Evolutionary conservation across 306 rosid genomes (phyloP).

Genomic region (Acacia acuminata): DNA sequence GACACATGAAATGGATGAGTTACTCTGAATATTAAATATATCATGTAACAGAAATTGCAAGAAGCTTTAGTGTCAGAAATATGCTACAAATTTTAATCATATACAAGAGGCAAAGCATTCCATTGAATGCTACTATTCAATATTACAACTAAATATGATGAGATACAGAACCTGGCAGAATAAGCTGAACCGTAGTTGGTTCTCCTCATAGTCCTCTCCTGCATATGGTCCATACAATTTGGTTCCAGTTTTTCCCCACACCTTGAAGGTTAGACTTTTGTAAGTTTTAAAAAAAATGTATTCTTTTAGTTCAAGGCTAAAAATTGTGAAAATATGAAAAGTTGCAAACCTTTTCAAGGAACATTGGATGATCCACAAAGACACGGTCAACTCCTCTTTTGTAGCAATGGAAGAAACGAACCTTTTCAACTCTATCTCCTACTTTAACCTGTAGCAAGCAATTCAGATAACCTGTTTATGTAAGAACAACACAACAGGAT

Average conservation of each 20-base stretch:
- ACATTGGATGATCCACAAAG: conserved; percentile 71
- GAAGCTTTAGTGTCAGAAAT: not conserved
- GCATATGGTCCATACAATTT: conserved; percentile 68
- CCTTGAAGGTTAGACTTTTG: conserved; percentile 46
- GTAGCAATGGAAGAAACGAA: conserved; percentile 73
- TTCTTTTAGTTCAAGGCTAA: not conserved
- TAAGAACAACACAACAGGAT: conserved; percentile 6
- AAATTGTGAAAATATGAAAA: not conserved
- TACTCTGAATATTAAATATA: not conserved
- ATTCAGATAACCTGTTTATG: not conserved
- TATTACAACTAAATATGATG: conserved; percentile 4
- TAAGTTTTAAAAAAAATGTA: not conserved
- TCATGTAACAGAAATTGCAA: not conserved
- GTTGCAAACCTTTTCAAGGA: conserved; percentile 70
- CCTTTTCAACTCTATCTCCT: conserved; percentile 56
- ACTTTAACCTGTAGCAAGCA: conserved; percentile 48
- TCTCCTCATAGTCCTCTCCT: conserved; percentile 71
- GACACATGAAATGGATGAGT: not conserved
- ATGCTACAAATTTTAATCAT: not conserved
- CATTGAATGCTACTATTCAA: not conserved
- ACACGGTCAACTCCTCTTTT: conserved; percentile 86
- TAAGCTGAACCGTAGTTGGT: conserved; percentile 70
- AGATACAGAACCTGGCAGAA: conserved; percentile 59
- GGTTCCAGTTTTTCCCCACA: conserved; percentile 77
- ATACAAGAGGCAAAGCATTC: not conserved